Evolutionary conservation across 441 rosid genomes (phyloP), one percentile per base, ranked within the genome.

Genomic region (Aquilaria agallochum): DNA sequence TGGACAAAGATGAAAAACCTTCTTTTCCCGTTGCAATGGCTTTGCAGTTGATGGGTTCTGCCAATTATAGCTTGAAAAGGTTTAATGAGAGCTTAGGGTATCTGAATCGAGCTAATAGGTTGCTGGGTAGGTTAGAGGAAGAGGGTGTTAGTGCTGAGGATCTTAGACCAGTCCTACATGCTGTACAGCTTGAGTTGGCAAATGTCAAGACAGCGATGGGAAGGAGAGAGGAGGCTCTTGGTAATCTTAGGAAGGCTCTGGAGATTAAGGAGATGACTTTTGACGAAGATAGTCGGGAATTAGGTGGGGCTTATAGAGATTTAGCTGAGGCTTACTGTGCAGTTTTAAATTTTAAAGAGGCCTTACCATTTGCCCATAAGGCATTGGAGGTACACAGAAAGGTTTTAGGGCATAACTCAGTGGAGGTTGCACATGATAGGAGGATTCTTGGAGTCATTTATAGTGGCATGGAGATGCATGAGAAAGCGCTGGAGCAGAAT

Each of bases 181-280:
- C 97, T 0, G 97, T 91, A 74, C 83, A 87, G 54, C 88, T 91
- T 31, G 95, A 83, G 79, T 80, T 91, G 64, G 89, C 94, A 0
- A 91, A 87, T 68, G 96, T 86, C 53, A 91, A 94, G 76, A 86
- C 90, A 0, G 96, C 95, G 2, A 82, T 89, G 87, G 99, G 97
- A 14, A 83, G 99, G 70, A 68, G 96, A 59, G 99, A 94, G 72
- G 99, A 91, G 76, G 99, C 96, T 57, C 68, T 94, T 42, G 85
- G 70, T 76, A 83, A 89, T 79, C 75, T 86, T 64, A 81, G 75
- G 69, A 85, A 80, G 81, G 80, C 88, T 74, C 55, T 95, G 70
- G 88, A 88, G 82, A 86, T 95, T 50, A 95, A 92, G 68, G 88
- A 78, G 67, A 58, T 83, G 79, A 76, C 71, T 60, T 75, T 86